Evolutionary conservation across 305 asterid genomes (phyloP), one percentile per base, ranked within the genome.

Genomic region (Fraxinus albicans): DNA sequence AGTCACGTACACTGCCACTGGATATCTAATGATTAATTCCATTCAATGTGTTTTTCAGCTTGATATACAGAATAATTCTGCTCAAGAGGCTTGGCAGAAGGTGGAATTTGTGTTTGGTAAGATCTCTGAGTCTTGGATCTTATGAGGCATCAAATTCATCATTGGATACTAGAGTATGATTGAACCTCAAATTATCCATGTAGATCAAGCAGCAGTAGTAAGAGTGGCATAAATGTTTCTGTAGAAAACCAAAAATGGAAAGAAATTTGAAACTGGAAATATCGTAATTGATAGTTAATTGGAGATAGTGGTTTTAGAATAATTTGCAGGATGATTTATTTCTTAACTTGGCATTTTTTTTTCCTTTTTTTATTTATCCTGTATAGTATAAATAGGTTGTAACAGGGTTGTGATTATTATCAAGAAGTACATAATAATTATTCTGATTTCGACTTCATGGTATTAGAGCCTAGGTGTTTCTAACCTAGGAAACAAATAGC

Each of bases 81-180:
- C 89, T 83, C 99, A 96, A 86, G 87, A 47, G 77, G 88, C 88
- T 84, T 96, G 99, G 99, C 98, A 96, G 91, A 89, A 82, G 84
- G 85, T 89, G 77, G 99, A 94, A 88, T 96, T 96, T 78, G 82
- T 91, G 87, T 96, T 96, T 87, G 99, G 99, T 96, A 89, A 92
- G 91, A 23, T 77, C 89, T 82, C 77, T 74, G 44, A 50, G 29
- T 85, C 76, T 84, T 17, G 44, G 76, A 31, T 72, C 40, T 6
- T 72, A 33, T 72, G 76, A 70, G 76, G 40, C 42, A 33, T 72
- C 25, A 72, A 72, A 72, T 15, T 31, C 12, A n/a, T 33, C 25
- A 33, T 19, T 60, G 70, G 73, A 65, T 9, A 65, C 2, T 65
- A 65, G 34, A 25, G n/a, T 23, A 3, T 65, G 73, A 31, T 13